Conservation (phyloP, 805 yeast species). For the Lipomyces kockii region DNA sequence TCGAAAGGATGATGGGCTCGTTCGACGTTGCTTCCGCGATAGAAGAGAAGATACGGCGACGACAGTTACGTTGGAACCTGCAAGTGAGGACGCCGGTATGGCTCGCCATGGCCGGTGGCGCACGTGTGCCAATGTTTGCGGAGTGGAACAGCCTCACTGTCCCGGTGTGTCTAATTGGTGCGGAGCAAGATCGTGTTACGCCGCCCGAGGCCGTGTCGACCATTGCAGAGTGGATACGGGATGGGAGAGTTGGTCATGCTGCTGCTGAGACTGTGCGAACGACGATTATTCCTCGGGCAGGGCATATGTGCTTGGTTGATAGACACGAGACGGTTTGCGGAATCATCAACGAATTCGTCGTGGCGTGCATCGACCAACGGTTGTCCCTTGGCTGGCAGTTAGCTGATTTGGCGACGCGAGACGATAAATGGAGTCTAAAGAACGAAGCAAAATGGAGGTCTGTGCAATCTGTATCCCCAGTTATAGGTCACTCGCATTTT, state of each 20-base stretch:
- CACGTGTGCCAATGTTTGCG: slow-evolving; percentile 49
- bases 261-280: slow-evolving; percentile 46
- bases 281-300: slow-evolving; percentile 51
- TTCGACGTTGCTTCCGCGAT: slow-evolving; percentile 33
- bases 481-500: slow-evolving; percentile 52
- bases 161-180: slow-evolving; percentile 63
- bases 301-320: slow-evolving; percentile 67
- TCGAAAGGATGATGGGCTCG: slow-evolving; percentile 57
- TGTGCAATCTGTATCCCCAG: slow-evolving; percentile 55
- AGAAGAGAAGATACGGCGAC: slow-evolving; percentile 51
- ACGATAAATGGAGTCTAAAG: slow-evolving; percentile 78
- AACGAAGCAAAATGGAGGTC: slow-evolving; percentile 74
- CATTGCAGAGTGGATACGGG: slow-evolving; percentile 43
- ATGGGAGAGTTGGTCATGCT: slow-evolving; percentile 29
- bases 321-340: slow-evolving; percentile 70
- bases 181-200: slow-evolving; percentile 61
- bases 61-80: slow-evolving; percentile 73
- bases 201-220: slow-evolving; percentile 50
- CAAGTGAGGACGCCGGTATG: slow-evolving; percentile 62
- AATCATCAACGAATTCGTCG: slow-evolving; percentile 61
- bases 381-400: slow-evolving; percentile 75
- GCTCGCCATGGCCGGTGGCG: slow-evolving; percentile 58
- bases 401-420: slow-evolving; percentile 55
- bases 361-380: slow-evolving; percentile 54
- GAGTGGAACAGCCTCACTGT: slow-evolving; percentile 51